phyloP scores from a whole-genome alignment of 2,329 filamentous ascomycete genomes.

The Nakataea oryzae region DNA sequence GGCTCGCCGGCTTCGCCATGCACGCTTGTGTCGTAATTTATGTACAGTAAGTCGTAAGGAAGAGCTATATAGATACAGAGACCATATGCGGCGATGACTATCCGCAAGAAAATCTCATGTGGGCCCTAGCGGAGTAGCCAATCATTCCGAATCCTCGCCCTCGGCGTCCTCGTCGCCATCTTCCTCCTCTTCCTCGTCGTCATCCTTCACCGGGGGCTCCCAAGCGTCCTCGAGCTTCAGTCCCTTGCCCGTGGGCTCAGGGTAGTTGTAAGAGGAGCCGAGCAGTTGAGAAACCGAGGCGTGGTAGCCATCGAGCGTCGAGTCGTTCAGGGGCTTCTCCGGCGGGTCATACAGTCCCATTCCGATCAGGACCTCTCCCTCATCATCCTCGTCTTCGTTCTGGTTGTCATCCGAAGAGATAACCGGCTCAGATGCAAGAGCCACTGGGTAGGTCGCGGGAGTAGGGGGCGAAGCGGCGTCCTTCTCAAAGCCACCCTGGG shows the following conservation, averaged over 20 bases:
- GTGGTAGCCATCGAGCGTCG: slow-evolving; percentile 41
- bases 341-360: slow-evolving; percentile 74
- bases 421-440: slow-evolving; percentile 19
- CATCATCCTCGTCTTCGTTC: slow-evolving; percentile 36
- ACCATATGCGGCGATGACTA: no score
- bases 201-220: slow-evolving; percentile 55
- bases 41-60: not conserved
- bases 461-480: slow-evolving; percentile 43
- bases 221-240: slow-evolving; percentile 74
- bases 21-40: not conserved
- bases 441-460: slow-evolving; percentile 42
- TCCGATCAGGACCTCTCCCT: slow-evolving; percentile 66
- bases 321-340: slow-evolving; percentile 40
- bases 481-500: slow-evolving; percentile 16
- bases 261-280: slow-evolving; percentile 32
- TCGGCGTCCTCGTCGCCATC: slow-evolving; percentile 30
- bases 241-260: slow-evolving; percentile 54
- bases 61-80: not conserved
- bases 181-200: slow-evolving; percentile 43
- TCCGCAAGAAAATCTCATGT: no score
- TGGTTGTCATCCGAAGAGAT: slow-evolving; percentile 35
- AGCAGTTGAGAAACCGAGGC: slow-evolving; percentile 44
- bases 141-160: slow-evolving; percentile 19
- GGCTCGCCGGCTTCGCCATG: not conserved
- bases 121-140: no score